Conservation (phyloP, 1,284 basidiomycete species). For the Ceratobasidium sp. region DNA sequence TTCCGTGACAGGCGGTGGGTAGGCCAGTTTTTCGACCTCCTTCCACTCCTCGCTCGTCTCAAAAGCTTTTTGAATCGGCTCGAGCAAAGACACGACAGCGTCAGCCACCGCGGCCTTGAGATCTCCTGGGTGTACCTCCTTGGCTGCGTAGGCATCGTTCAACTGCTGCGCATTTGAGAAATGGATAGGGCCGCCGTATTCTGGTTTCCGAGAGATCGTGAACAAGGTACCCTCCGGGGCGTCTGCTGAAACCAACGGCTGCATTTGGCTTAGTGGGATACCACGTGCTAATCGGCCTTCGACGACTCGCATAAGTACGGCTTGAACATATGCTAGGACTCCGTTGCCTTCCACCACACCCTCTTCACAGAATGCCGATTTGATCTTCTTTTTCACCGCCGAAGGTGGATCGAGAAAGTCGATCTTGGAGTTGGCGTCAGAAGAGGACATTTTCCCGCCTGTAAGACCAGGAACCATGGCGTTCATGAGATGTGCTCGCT, state of each 20-base stretch:
- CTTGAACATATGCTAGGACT: constrained; percentile 85
- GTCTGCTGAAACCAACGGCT: constrained; percentile 67
- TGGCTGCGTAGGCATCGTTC: constrained; percentile 77
- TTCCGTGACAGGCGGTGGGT: constrained; percentile 61
- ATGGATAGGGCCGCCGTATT: constrained; percentile 86
- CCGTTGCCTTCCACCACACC: constrained; percentile 93
- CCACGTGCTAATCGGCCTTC: constrained; percentile 46
- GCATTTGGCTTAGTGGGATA: constrained; percentile 50
- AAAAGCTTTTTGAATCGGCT: constrained; percentile 83
- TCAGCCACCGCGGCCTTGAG: constrained; percentile 85
- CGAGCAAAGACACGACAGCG: constrained; percentile 79
- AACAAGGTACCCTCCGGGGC: constrained; percentile 88
- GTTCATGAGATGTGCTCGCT: constrained; percentile 98
- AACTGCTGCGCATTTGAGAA: constrained; percentile 74
- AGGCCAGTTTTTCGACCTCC: constrained; percentile 78
- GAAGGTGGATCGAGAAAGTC: constrained; percentile 94
- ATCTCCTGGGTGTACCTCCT: constrained; percentile 88
- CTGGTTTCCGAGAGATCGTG: constrained; percentile 75
- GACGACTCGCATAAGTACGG: constrained; percentile 84
- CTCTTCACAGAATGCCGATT: constrained; percentile 91
- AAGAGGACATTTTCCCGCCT: constrained; percentile 99
- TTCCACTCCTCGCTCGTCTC: constrained; percentile 83
- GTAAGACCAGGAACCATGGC: constrained; percentile 94
- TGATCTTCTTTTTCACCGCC: constrained; percentile 88
- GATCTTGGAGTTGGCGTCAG: constrained; percentile 96